A percentile compares a stretch with the other conserved stretches of the same genome.
Evolutionary conservation across 768 basidiomycete genomes (phyloP).

Genomic region (Leccinellum albellum): DNA sequence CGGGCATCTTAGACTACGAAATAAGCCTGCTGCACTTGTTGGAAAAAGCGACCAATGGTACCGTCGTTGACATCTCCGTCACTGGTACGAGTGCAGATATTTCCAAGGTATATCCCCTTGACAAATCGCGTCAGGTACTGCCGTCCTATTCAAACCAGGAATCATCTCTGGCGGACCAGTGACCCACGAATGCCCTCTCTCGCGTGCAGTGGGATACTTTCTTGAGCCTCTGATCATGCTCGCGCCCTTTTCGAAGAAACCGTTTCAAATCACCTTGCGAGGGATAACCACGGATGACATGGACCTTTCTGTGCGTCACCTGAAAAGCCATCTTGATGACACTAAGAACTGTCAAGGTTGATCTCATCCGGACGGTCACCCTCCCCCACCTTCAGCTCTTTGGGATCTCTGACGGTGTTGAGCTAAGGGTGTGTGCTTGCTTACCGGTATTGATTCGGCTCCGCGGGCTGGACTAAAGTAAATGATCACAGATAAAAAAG

Average conservation of each 20-base stretch:
- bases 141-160: conserved; percentile 89
- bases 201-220: conserved; percentile 91
- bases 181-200: conserved; percentile 83
- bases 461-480: background rate
- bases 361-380: conserved; percentile 85
- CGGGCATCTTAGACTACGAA: conserved; percentile 71
- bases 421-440: conserved; percentile 61
- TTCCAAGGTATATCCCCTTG: background rate
- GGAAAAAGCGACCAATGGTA: conserved; percentile 92
- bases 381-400: conserved; percentile 88
- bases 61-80: conserved; percentile 91
- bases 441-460: background rate
- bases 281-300: conserved; percentile 92
- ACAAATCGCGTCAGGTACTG: conserved; percentile 61
- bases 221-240: conserved; percentile 87
- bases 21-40: conserved; percentile 82
- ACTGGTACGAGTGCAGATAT: conserved; percentile 58
- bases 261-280: conserved; percentile 72
- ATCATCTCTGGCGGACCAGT: conserved; percentile 80
- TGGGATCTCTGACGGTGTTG: conserved; percentile 85
- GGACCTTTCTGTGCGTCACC: conserved; percentile 75
- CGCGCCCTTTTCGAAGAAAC: conserved; percentile 89
- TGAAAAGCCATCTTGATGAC: background rate
- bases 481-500: conserved; percentile 72
- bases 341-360: conserved; percentile 51